Evolutionary conservation across 2,329 filamentous ascomycete genomes (phyloP).

Genomic region (Penicillium freii): DNA sequence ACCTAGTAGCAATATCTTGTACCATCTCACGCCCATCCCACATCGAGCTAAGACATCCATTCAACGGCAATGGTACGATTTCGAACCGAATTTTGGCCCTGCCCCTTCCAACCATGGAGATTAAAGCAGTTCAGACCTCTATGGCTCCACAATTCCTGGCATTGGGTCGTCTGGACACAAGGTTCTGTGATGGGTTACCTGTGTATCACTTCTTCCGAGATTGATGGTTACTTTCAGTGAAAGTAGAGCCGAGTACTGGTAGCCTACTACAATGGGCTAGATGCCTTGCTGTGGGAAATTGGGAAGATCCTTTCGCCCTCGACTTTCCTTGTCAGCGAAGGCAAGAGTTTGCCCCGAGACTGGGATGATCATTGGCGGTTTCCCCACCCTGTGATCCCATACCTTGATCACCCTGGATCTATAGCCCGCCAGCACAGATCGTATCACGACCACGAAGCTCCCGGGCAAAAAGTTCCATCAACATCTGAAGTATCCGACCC

Average conservation of each 20-base stretch:
- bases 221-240: conserved; percentile 16
- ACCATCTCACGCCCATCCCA: conserved; percentile 1
- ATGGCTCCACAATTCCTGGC: conserved; percentile 5
- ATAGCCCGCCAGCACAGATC: conserved; percentile 9
- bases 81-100: neutral
- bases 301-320: neutral
- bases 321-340: neutral
- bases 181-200: conserved; percentile 19
- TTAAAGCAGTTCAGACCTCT: conserved; percentile 1
- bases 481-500: conserved; percentile 1
- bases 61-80: neutral
- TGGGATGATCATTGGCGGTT: conserved; percentile 10
- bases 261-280: conserved; percentile 5
- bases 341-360: neutral
- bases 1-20: neutral
- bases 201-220: conserved; percentile 23
- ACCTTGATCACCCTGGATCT: conserved; percentile 15
- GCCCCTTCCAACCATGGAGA: neutral
- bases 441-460: conserved; percentile 11
- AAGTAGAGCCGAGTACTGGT: conserved; percentile 11
- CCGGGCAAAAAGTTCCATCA: neutral
- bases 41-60: neutral
- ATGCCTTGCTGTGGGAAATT: conserved; percentile 1
- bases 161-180: conserved; percentile 14
- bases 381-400: conserved; percentile 11